phyloP scores from a whole-genome alignment of 768 basidiomycete species.

The Dentipellis sp. region DNA sequence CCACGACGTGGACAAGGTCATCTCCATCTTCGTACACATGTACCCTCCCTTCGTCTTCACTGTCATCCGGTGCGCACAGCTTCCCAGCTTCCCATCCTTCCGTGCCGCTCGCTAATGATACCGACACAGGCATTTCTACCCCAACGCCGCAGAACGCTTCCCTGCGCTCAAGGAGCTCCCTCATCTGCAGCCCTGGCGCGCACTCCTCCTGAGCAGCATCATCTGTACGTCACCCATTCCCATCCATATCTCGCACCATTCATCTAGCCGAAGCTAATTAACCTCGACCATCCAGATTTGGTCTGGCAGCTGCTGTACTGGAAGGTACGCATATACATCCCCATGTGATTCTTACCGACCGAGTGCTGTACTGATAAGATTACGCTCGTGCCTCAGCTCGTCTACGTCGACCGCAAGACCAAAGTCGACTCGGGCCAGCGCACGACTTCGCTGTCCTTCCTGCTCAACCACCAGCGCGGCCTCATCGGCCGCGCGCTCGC shows the following conservation, averaged over 20 bases:
- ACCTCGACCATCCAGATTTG: slow-evolving; percentile 43
- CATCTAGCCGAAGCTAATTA: neutral
- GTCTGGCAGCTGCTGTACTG: slow-evolving; percentile 93
- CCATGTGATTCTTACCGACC: neutral
- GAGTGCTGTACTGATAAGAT: neutral
- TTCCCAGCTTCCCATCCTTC: neutral
- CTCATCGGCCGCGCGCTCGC: slow-evolving; percentile 68
- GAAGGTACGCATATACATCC: slow-evolving; percentile 45
- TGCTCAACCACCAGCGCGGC: slow-evolving; percentile 83
- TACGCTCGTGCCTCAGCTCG: slow-evolving; percentile 39
- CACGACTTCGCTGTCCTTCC: slow-evolving; percentile 81
- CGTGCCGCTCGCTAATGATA: neutral
- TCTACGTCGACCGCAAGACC: slow-evolving; percentile 76
- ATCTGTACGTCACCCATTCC: slow-evolving; percentile 56
- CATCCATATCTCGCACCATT: neutral
- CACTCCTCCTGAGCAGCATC: slow-evolving; percentile 69
- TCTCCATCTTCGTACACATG: slow-evolving; percentile 90
- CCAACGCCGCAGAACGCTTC: slow-evolving; percentile 69
- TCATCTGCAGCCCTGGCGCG: slow-evolving; percentile 57
- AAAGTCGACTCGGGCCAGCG: slow-evolving; percentile 91
- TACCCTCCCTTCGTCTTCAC: slow-evolving; percentile 89
- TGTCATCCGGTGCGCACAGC: slow-evolving; percentile 61
- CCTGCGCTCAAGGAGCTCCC: slow-evolving; percentile 72
- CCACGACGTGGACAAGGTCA: slow-evolving; percentile 95
- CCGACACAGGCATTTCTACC: slow-evolving; percentile 72